Evolutionary conservation across 2,329 filamentous ascomycete species (phyloP).

Genomic region (Didymella arachidicola): DNA sequence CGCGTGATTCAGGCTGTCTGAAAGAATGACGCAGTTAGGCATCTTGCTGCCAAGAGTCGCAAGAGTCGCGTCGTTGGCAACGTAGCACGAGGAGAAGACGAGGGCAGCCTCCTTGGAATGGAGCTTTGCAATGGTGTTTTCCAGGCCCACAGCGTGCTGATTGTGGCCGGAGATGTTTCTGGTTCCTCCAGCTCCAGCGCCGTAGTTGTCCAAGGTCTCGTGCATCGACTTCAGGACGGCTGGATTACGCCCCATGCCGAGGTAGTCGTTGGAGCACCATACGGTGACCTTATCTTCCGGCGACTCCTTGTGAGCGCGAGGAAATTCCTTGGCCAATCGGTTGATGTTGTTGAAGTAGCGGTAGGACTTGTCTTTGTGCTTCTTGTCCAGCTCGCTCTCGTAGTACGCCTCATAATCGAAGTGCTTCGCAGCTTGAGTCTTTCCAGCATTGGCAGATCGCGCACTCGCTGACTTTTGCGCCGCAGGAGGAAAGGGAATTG

Average conservation of each 20-base stretch:
- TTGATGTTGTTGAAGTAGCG: slow-evolving; percentile 99
- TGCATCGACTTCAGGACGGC: slow-evolving; percentile 92
- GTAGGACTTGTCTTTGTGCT: slow-evolving; percentile 99
- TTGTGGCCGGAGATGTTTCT: slow-evolving; percentile 99
- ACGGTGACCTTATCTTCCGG: slow-evolving; percentile 89
- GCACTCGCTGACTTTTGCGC: slow-evolving; percentile 36
- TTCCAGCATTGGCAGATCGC: slow-evolving; percentile 45
- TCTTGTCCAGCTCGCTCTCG: slow-evolving; percentile 88
- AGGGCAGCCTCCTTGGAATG: slow-evolving; percentile 92
- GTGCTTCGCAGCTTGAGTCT: slow-evolving; percentile 62
- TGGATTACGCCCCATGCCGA: slow-evolving; percentile 94
- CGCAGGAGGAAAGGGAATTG: slow-evolving; percentile 40
- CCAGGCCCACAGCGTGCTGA: slow-evolving; percentile 85
- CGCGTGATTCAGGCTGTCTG: slow-evolving; percentile 95
- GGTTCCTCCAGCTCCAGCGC: slow-evolving; percentile 92
- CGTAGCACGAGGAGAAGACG: slow-evolving; percentile 97
- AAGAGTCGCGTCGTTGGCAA: slow-evolving; percentile 96
- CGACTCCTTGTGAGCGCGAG: slow-evolving; percentile 86
- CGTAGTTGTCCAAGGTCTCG: slow-evolving; percentile 91
- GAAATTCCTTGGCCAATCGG: slow-evolving; percentile 93
- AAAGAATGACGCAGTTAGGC: slow-evolving; percentile 96
- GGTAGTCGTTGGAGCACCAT: slow-evolving; percentile 99
- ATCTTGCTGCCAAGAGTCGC: slow-evolving; percentile 97
- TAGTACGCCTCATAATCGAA: slow-evolving; percentile 96
- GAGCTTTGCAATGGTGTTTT: slow-evolving; percentile 81